A percentile compares a stretch with the other conserved stretches of the same genome.
Evolutionary conservation across 116 monocot species (phyloP).

Genomic region (Cymodocea nodosa): DNA sequence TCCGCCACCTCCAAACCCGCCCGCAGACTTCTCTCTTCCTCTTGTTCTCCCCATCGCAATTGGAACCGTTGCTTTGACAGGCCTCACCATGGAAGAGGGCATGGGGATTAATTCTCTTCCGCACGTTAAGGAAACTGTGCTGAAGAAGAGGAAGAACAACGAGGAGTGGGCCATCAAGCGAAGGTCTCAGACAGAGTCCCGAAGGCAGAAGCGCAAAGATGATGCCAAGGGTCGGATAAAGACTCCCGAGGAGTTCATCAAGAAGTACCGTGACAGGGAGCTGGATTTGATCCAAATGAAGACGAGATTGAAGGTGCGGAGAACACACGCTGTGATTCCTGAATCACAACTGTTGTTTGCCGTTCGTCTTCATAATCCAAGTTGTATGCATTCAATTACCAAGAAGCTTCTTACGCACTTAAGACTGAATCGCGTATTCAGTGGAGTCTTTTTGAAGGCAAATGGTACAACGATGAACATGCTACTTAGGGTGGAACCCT

Average conservation of each 20-base stretch:
- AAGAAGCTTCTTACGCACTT: constrained; percentile 42
- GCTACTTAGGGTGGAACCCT: constrained; percentile 73
- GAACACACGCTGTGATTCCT: background rate
- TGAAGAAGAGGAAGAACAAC: constrained; percentile 72
- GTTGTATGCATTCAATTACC: constrained; percentile 60
- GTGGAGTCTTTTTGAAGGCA: constrained; percentile 74
- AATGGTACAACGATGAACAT: constrained; percentile 38
- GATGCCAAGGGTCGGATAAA: constrained; percentile 29
- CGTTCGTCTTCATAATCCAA: constrained; percentile 53
- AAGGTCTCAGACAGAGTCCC: constrained; percentile 20
- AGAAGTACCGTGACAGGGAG: constrained; percentile 63
- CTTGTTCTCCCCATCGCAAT: too few relatives aligned
- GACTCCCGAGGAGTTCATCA: constrained; percentile 64
- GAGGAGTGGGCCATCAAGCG: constrained; percentile 59
- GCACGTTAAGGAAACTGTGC: constrained; percentile 55
- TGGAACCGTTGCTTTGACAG: too few relatives aligned
- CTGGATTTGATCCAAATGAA: constrained; percentile 54
- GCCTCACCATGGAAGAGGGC: constrained; percentile 13
- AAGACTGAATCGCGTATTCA: constrained; percentile 44
- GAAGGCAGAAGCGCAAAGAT: constrained; percentile 23
- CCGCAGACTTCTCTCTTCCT: too few relatives aligned
- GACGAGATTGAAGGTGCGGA: constrained; percentile 33
- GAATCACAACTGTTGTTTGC: constrained; percentile 68
- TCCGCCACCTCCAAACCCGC: too few relatives aligned
- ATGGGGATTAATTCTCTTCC: constrained; percentile 29